These are phyloP conservation scores for Henckelia pumila DNA, from an alignment of 257 asterid genomes.

Conservation along the genomic window DNA sequence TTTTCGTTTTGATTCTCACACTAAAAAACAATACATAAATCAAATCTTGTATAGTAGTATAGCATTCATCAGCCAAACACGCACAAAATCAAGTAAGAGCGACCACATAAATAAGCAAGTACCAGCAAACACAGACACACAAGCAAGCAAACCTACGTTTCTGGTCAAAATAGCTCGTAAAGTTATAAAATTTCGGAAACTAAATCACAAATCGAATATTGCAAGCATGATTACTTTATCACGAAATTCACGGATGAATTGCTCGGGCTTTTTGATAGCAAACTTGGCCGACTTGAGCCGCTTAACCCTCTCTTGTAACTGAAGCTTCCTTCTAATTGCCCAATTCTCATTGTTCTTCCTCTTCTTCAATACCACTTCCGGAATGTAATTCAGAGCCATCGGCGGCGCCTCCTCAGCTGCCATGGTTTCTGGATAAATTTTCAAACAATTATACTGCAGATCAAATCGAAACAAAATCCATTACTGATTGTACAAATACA, in stretches of 20 bases:
- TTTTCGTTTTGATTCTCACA: neutral
- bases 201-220: neutral
- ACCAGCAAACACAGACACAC: neutral
- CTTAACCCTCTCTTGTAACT: constrained; percentile 62
- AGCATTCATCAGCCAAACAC: neutral
- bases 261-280: constrained; percentile 78
- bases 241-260: constrained; percentile 71
- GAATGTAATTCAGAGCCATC: constrained; percentile 51
- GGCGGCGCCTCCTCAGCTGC: constrained; percentile 50
- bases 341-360: constrained; percentile 88
- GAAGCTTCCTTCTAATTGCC: constrained; percentile 76
- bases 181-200: neutral
- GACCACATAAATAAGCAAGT: neutral
- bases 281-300: constrained; percentile 43
- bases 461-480: neutral
- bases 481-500: neutral
- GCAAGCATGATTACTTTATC: constrained; percentile 48
- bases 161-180: neutral
- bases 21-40: neutral
- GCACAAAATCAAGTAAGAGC: neutral
- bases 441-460: neutral
- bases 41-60: neutral
- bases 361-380: constrained; percentile 86
- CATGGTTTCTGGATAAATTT: constrained; percentile 32
- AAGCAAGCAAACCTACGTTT: neutral